Base-by-base conservation (phyloP, 148 eudicot species). In the Rheum nobile region DNA sequence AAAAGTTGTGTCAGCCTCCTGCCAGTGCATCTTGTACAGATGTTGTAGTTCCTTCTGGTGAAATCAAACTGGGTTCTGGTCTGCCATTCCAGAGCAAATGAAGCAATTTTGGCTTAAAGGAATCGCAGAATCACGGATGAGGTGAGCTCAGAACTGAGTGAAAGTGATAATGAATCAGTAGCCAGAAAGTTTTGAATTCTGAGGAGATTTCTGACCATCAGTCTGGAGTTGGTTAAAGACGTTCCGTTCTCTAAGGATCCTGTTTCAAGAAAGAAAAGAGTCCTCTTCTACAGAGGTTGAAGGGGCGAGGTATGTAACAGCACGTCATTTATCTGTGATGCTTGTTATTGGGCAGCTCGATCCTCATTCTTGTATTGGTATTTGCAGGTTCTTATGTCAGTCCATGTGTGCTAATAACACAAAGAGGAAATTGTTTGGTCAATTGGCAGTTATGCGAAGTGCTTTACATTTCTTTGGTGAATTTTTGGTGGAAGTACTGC, bases 401-500 rank as follows among this genome's bases (percentile, higher is more conserved):
- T 90, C 54, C 92, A 46, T 96, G 99, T 84, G 88, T 92, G 71
- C 88, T 90, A 74, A 86, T 96, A 39, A 84, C 96, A 72, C 90
- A 74, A 96, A 85, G 88, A 88, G 96, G 82, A 96, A 90, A 81
- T 50, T 92, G 79, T 94, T 91, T 79, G 99, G 99, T 67, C 90
- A 80, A 38, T 80, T 96, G 82, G 95, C 96, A 76, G 88, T 96
- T 71, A 87, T 83, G 89, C 92, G 82, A 78, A 86, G 81, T 76
- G 87, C 84, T 35, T 74, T 96, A 73, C 97, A 92, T 83, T 96
- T 92, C 83, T 86, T 85, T 85, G 90, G 89, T 78, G 96, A 96
- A 79, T 87, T 85, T 85, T 72, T 92, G 77, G 95, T 96, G 82
- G 99, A 92, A 88, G 99, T 71, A 92, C 99, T 7, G 97, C 94